Conservation (phyloP, 768 basidiomycete genomes). For the Collybiopsis luxurians region DNA sequence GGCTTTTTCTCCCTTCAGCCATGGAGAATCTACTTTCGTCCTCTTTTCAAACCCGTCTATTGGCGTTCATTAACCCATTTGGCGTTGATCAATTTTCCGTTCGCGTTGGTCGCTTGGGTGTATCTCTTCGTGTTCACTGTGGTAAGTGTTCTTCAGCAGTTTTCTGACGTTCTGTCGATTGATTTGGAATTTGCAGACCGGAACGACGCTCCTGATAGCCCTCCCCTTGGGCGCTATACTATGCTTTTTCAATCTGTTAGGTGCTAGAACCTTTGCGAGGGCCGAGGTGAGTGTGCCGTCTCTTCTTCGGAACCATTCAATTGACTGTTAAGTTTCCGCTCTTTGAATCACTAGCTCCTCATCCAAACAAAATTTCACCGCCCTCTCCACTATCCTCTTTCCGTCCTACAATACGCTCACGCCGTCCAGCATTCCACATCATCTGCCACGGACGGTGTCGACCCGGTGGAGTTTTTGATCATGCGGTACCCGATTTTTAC, state of each 20-base stretch:
- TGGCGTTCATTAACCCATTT: conserved; percentile 69
- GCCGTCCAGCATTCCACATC: no score
- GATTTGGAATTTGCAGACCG: conserved; percentile 42
- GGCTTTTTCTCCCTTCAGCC: conserved; percentile 31
- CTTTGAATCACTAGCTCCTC: conserved; percentile 41
- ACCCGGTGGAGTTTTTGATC: neutral
- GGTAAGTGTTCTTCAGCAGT: conserved; percentile 42
- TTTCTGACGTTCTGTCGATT: neutral
- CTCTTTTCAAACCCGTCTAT: conserved; percentile 54
- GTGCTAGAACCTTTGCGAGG: conserved; percentile 67
- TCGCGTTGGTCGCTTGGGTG: conserved; percentile 73
- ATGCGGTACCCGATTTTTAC: conserved; percentile 61
- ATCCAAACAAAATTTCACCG: conserved; percentile 71
- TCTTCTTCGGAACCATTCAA: no score
- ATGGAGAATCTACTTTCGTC: conserved; percentile 64
- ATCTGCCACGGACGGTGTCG: no score
- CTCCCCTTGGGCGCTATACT: conserved; percentile 75
- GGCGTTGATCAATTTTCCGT: conserved; percentile 74
- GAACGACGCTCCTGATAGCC: conserved; percentile 77
- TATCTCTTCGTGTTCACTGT: conserved; percentile 80
- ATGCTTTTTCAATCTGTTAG: conserved; percentile 75
- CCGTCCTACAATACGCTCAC: conserved; percentile 57
- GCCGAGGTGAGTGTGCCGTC: conserved; percentile 51
- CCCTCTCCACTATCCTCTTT: conserved; percentile 49
- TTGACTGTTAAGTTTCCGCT: no score